Conservation (phyloP, 352 stramenopile species). For the Pythium pyrilobum region DNA sequence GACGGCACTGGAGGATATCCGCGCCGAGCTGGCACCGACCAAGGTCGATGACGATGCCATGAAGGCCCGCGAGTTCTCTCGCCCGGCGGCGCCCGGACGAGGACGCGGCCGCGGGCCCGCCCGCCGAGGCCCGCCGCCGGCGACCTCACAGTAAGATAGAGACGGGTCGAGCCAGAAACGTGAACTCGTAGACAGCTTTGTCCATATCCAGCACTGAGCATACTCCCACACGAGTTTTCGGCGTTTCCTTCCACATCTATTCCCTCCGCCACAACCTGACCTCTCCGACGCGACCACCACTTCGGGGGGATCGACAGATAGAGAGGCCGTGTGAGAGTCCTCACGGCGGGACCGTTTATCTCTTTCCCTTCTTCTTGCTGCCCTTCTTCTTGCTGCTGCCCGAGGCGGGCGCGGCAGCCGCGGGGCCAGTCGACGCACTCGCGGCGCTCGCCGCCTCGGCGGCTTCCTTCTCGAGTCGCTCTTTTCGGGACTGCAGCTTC, state of each 20-base stretch:
- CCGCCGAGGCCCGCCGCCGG: constrained; percentile 26
- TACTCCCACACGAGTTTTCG: background rate
- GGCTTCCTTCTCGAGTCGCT: constrained; percentile 65
- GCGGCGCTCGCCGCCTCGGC: constrained; percentile 37
- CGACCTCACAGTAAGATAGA: constrained; percentile 4
- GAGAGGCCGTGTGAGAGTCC: too few relatives aligned
- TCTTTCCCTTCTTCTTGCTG: constrained; percentile 80
- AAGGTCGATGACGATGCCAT: constrained; percentile 57
- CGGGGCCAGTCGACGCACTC: constrained; percentile 15
- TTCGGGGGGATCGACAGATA: too few relatives aligned
- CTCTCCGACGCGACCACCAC: background rate
- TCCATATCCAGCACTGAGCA: background rate
- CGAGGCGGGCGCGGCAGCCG: constrained; percentile 22
- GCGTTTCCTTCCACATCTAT: background rate
- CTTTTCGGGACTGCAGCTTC: constrained; percentile 77
- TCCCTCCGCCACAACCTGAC: background rate
- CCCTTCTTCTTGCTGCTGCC: constrained; percentile 76
- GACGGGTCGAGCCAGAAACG: too few relatives aligned
- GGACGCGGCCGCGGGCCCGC: constrained; percentile 47
- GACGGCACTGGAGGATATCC: constrained; percentile 61
- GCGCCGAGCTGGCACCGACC: constrained; percentile 38
- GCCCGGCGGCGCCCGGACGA: constrained; percentile 59
- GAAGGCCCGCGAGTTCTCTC: constrained; percentile 68
- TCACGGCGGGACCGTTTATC: constrained; percentile 57
- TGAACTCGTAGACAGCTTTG: too few relatives aligned